Base-by-base conservation (phyloP, 768 basidiomycete species). In the Kwoniella sp. region DNA sequence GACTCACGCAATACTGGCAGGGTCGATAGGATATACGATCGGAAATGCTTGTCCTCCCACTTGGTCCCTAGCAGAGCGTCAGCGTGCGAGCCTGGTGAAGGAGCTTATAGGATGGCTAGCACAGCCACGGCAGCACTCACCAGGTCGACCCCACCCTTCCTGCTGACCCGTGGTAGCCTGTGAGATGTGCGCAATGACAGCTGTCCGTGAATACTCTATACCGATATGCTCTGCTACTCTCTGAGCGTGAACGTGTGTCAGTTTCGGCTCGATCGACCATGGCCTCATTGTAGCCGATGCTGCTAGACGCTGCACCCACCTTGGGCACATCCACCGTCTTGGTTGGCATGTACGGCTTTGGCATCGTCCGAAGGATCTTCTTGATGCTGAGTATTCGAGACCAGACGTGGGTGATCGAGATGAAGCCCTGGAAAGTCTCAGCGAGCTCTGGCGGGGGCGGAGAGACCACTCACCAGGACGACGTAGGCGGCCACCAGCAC, bases 81-180 rank as follows among this genome's bases (percentile, higher is more conserved):
- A 44, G 15, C 10, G n/a, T 10, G 10, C 7, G n/a, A n/a, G n/a
- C n/a, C n/a, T n/a, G n/a, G n/a, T n/a, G n/a, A 33, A 12, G 3
- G 45, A n/a, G 25, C 15, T 28, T 32, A 26, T 38, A 25, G 23
- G 22, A 27, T 9, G 20, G 17, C 15, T 36, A 12, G 17, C 14
- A 22, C 22, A 19, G 34, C 43, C 45, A 44, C 34, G 9, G 23
- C 25, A 14, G 6, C 10, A 64, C 65, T 33, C 15, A 63, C 73
- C 71, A 23, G 73, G 73, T 47, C 68, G 32, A 6, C 73, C 73
- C 73, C 73, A 75, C 19, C 73, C 73, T 57, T 73, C 71, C 39
- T 75, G 73, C 22, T 60, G 50, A 2, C 66, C 68, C 26, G 62
- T 65, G 4, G 73, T 75, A 11, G 73, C 71, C 50, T 75, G 73